phyloP scores from a whole-genome alignment of 306 rosid genomes.

The Vigna radiata region DNA sequence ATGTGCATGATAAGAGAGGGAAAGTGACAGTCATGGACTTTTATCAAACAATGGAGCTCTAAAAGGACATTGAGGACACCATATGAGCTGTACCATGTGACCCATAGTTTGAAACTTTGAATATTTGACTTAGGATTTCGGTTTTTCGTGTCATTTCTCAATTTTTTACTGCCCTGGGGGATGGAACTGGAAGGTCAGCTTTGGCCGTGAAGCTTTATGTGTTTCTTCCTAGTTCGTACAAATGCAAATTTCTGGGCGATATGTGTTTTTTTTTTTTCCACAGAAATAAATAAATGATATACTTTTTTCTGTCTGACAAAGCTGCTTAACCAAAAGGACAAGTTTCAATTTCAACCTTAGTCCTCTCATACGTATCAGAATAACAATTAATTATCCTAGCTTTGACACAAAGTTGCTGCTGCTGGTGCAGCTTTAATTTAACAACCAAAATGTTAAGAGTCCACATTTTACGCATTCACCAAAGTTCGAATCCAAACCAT shows the following conservation, averaged over 20 bases:
- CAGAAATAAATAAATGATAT: constrained; percentile 27
- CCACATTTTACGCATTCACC: constrained; percentile 8
- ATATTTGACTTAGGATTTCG: constrained; percentile 23
- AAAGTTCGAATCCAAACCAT: background rate
- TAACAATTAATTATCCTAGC: constrained; percentile 29
- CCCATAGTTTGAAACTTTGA: constrained; percentile 42
- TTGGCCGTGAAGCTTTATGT: constrained; percentile 36
- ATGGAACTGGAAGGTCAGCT: constrained; percentile 39
- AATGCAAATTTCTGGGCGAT: constrained; percentile 19
- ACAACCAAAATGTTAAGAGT: constrained; percentile 14
- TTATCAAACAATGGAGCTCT: constrained; percentile 43
- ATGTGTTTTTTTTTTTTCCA: background rate
- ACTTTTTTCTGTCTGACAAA: constrained; percentile 46
- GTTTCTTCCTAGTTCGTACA: constrained; percentile 26
- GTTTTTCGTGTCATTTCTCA: background rate
- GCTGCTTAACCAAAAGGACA: constrained; percentile 35
- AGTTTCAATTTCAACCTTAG: constrained; percentile 49
- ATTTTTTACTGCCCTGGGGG: constrained; percentile 33
- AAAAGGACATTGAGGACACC: constrained; percentile 44
- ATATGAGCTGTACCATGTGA: constrained; percentile 53
- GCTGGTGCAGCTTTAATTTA: constrained; percentile 31
- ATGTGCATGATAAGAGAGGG: constrained; percentile 44
- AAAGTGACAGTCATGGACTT: constrained; percentile 56
- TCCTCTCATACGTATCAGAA: constrained; percentile 24
- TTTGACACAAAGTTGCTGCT: constrained; percentile 28